phyloP scores from a whole-genome alignment of 306 rosid species.

The Prunus fruticosa region DNA sequence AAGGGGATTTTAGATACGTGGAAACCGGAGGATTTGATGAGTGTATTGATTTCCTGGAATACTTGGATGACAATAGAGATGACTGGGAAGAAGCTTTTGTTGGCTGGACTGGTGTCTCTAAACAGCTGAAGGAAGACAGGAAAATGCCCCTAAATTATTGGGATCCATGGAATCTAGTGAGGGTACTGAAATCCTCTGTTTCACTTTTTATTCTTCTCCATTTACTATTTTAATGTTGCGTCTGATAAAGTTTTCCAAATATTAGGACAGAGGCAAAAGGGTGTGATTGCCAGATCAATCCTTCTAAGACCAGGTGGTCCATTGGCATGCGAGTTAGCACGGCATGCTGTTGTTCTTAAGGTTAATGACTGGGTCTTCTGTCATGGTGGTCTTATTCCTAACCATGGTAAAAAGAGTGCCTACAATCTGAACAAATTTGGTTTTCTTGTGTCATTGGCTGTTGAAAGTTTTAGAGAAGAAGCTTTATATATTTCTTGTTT shows the following conservation, averaged over 20 bases:
- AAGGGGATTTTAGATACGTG: conserved; percentile 91
- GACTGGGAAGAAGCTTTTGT: conserved; percentile 71
- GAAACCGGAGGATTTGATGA: conserved; percentile 81
- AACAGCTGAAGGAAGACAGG: conserved; percentile 57
- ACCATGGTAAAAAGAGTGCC: conserved; percentile 64
- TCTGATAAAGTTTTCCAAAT: conserved; percentile 44
- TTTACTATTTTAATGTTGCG: conserved; percentile 17
- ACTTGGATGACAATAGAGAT: conserved; percentile 47
- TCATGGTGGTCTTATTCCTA: conserved; percentile 99
- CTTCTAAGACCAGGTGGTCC: conserved; percentile 85
- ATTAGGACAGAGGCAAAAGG: conserved; percentile 97
- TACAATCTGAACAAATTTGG: conserved; percentile 4
- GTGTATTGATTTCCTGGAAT: conserved; percentile 71
- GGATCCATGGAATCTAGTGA: conserved; percentile 82
- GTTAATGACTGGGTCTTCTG: conserved; percentile 98
- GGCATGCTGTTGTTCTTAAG: conserved; percentile 76
- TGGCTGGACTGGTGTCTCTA: conserved; percentile 65
- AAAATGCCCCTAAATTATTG: conserved; percentile 47
- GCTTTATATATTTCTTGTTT: conserved; percentile 18
- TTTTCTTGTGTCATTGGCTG: conserved; percentile 12
- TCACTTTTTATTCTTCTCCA: not conserved
- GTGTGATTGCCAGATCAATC: conserved; percentile 77
- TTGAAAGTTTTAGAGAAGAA: conserved; percentile 19
- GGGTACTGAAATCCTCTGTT: conserved; percentile 56
- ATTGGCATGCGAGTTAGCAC: conserved; percentile 73